A percentile compares a stretch with the other conserved stretches of the same genome.
Conservation (phyloP, 495 filamentous ascomycete species). For the Gamarada debralockiae region DNA sequence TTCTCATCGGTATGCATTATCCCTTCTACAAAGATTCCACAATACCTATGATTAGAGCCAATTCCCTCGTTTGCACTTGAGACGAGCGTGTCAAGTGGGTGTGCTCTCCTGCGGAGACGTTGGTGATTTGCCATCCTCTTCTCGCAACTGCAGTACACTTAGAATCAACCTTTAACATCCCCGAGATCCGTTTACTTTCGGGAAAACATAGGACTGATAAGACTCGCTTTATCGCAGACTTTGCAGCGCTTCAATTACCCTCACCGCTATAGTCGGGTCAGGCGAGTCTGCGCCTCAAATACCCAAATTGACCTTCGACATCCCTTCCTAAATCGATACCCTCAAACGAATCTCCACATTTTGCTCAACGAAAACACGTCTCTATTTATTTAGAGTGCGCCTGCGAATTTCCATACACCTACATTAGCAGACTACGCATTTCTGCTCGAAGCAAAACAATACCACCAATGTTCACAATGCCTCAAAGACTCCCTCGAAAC, state of each 20-base stretch:
- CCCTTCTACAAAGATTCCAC: neutral
- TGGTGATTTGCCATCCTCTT: neutral
- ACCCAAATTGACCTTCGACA: neutral
- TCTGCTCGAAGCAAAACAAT: neutral
- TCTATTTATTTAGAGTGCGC: neutral
- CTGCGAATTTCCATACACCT: neutral
- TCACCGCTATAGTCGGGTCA: conserved; percentile 9
- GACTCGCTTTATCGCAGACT: conserved; percentile 1
- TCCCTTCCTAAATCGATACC: neutral
- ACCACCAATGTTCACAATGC: conserved; percentile 21
- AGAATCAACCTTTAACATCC: too few relatives aligned
- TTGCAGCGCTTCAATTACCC: neutral
- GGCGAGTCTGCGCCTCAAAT: conserved; percentile 3
- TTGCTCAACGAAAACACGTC: neutral
- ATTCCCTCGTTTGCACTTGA: conserved; percentile 12
- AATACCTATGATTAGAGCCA: conserved; percentile 5
- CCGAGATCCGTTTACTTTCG: neutral
- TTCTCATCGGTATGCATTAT: conserved; percentile 1
- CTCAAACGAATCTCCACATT: neutral
- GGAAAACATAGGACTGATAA: neutral
- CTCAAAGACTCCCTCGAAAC: conserved; percentile 27
- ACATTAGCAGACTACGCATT: neutral
- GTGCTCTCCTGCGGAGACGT: neutral
- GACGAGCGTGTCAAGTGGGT: too few relatives aligned
- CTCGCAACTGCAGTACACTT: neutral